Evolutionary conservation across 176 grass and related monocot species (phyloP).

Genomic region (Typha latifolia): DNA sequence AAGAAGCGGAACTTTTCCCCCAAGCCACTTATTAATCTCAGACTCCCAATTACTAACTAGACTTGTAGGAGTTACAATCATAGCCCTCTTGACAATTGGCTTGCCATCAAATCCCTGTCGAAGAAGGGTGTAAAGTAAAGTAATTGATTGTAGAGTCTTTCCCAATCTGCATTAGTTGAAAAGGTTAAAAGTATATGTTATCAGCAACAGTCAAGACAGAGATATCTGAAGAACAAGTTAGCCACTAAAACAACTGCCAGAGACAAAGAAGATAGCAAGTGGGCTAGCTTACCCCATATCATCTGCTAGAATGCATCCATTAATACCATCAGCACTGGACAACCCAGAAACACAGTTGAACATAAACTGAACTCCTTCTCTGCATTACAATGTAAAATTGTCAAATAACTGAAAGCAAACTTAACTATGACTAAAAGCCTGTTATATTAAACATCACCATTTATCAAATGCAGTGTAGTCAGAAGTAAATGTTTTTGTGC

Average conservation of each 20-base stretch:
- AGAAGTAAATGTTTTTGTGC: neutral
- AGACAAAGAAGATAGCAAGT: conserved; percentile 9
- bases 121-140: conserved; percentile 81
- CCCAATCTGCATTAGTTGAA: conserved; percentile 59
- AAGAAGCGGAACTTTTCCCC: conserved; percentile 57
- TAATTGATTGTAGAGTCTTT: conserved; percentile 94
- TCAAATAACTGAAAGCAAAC: conserved; percentile 12
- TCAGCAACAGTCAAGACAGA: conserved; percentile 15
- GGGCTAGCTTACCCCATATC: conserved; percentile 80
- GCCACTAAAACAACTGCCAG: conserved; percentile 2
- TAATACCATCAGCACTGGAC: conserved; percentile 69
- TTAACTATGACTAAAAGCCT: conserved; percentile 13
- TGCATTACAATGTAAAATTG: conserved; percentile 42
- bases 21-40: conserved; percentile 91
- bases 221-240: conserved; percentile 3
- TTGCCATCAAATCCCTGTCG: conserved; percentile 81
- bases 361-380: conserved; percentile 99
- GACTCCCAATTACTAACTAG: conserved; percentile 97
- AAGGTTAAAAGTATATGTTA: conserved; percentile 8
- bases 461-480: neutral
- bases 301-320: conserved; percentile 97
- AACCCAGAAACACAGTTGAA: conserved; percentile 96
- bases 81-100: conserved; percentile 74
- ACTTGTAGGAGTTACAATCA: conserved; percentile 94
- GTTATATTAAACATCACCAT: neutral